phyloP scores from a whole-genome alignment of 2,329 filamentous ascomycete genomes.

The Leptographium galeiforme region DNA sequence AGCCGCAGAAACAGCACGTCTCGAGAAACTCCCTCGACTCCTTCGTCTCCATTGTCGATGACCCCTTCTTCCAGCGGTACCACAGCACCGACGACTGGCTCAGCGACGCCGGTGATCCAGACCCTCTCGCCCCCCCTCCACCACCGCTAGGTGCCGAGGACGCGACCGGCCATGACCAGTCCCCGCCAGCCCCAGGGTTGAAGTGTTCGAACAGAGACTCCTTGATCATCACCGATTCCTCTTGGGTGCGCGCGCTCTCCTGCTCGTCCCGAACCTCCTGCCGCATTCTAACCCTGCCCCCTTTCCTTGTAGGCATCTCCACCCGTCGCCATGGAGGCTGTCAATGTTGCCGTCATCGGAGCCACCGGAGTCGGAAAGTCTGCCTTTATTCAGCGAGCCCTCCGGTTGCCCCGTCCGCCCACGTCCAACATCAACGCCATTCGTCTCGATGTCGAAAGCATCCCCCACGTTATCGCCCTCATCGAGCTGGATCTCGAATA shows the following conservation, averaged over 20 bases:
- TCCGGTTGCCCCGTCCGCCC: conserved; percentile 40
- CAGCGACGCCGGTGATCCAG: conserved; percentile 10
- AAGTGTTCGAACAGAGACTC: conserved; percentile 32
- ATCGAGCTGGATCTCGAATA: conserved; percentile 54
- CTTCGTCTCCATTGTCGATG: conserved; percentile 39
- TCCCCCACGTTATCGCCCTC: conserved; percentile 44
- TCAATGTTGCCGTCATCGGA: conserved; percentile 55
- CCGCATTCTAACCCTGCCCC: not conserved
- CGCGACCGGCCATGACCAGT: conserved; percentile 25
- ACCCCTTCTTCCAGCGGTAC: conserved; percentile 39
- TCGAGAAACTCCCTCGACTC: conserved; percentile 27
- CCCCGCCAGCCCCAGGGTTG: conserved; percentile 24
- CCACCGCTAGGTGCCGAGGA: conserved; percentile 13
- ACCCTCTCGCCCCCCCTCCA: conserved; percentile 12
- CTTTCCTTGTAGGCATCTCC: not conserved
- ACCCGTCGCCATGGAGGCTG: conserved; percentile 35
- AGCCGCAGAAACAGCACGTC: not conserved
- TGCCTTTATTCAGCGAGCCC: conserved; percentile 50
- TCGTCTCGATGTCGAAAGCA: conserved; percentile 44
- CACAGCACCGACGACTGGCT: conserved; percentile 21
- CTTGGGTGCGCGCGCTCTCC: not conserved
- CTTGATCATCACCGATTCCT: conserved; percentile 17
- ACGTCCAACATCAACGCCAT: conserved; percentile 40
- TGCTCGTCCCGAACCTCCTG: no score
- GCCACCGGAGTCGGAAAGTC: conserved; percentile 55